Evolutionary conservation across 2,329 filamentous ascomycete species (phyloP).

Genomic region (Pyrenophora tritici-repentis): DNA sequence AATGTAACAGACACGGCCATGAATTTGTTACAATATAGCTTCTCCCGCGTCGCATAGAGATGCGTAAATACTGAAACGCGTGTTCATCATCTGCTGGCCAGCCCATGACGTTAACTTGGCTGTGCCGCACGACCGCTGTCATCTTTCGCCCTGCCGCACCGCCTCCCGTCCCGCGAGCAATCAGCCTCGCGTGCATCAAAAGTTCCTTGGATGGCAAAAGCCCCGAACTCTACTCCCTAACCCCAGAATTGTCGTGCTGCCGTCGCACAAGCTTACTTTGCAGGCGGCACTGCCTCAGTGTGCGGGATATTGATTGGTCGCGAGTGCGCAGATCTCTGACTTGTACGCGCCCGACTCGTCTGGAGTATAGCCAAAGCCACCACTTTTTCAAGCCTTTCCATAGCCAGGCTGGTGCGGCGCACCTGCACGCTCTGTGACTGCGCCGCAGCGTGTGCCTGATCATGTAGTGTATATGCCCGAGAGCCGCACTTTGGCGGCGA

Average conservation of each 20-base stretch:
- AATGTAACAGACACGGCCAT: neutral
- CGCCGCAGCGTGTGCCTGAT: conserved; percentile 10
- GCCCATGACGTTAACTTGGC: neutral
- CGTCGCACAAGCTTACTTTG: conserved; percentile 5
- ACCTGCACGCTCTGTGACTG: conserved; percentile 9
- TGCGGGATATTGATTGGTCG: conserved; percentile 10
- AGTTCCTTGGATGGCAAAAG: neutral
- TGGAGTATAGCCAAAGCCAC: conserved; percentile 11
- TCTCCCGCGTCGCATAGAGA: too few species aligned
- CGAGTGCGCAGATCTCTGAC: neutral
- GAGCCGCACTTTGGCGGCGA: conserved; percentile 7
- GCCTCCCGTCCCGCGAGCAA: neutral
- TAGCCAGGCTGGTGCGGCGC: conserved; percentile 1
- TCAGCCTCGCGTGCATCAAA: neutral
- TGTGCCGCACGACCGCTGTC: neutral
- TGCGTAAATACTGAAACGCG: too few species aligned
- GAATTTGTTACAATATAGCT: neutral
- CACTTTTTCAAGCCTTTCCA: conserved; percentile 3
- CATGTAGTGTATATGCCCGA: conserved; percentile 5
- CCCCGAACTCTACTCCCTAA: neutral
- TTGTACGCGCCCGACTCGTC: conserved; percentile 3
- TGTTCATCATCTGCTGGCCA: neutral
- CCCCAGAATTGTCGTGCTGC: neutral
- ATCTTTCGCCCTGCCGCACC: too few species aligned
- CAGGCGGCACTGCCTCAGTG: conserved; percentile 8